A percentile compares a stretch with the other conserved stretches of the same genome.
phyloP scores from a whole-genome alignment of 352 stramenopile genomes.

The Phytophthora citrophthora region DNA sequence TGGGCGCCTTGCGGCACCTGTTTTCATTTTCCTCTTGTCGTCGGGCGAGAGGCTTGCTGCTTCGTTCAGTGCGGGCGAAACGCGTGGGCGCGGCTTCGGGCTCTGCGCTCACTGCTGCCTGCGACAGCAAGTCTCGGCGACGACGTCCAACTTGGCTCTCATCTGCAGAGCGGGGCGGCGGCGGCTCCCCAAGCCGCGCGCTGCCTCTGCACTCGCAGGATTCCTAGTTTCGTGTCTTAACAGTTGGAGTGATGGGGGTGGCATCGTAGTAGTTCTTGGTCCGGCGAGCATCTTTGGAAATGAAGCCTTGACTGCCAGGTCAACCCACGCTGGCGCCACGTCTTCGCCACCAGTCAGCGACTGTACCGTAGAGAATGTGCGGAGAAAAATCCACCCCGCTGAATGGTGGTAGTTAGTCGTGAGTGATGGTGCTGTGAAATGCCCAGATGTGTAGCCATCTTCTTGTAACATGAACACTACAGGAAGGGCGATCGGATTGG shows the following conservation, averaged over 20 bases:
- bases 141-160: conserved; percentile 35
- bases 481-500: no score
- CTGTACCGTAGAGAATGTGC: conserved; percentile 24
- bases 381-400: conserved; percentile 25
- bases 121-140: conserved; percentile 24
- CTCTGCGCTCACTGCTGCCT: conserved; percentile 31
- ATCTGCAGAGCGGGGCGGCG: conserved; percentile 22
- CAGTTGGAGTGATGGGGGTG: conserved; percentile 9
- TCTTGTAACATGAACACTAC: no score
- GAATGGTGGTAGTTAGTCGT: not conserved
- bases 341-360: not conserved
- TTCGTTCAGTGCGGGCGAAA: conserved; percentile 30
- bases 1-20: conserved; percentile 11
- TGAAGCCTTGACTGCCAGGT: conserved; percentile 27
- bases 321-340: conserved; percentile 22
- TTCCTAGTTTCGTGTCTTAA: conserved; percentile 18
- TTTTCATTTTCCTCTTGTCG: conserved; percentile 34
- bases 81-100: conserved; percentile 21
- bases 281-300: conserved; percentile 33
- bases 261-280: conserved; percentile 15
- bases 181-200: conserved; percentile 30
- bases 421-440: conserved; percentile 1
- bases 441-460: no score
- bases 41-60: conserved; percentile 20
- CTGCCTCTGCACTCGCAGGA: conserved; percentile 28